Evolutionary conservation across 352 stramenopile species (phyloP), one percentile per base, ranked within the genome.

Genomic region (Phytopythium kandeliae): DNA sequence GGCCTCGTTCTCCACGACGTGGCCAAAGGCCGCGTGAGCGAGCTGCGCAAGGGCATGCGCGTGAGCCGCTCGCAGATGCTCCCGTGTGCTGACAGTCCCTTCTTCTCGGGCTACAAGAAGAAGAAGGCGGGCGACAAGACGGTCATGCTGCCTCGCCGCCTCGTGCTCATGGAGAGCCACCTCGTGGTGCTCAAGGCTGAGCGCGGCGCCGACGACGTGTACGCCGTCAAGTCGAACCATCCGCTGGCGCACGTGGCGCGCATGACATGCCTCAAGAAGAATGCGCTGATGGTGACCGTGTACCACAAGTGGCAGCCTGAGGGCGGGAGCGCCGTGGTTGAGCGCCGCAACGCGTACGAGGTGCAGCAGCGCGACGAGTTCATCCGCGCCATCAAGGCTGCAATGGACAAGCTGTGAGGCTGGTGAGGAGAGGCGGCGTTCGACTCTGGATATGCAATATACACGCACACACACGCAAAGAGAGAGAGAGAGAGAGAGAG

Each of bases 191-290:
- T 94, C 45, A 86, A 86, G 57, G 65, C 78, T 15, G 78, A 86
- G 28, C 77, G 74, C 37, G 80, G 76, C 26, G 65, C 85, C 31
- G 80, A 89, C 28, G 83, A 89, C 57, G 51, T 91, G 33, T 90
- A 85, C 55, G 46, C 70, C 11, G 78, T 94, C 45, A 91, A 91
- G 52, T 89, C 75, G 13, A 87, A 73, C 44, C 84, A 95, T 54
- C 53, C 73, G 26, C 58, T 95, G 40, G 67, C 67, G 22, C 78
- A 92, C 54, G 61, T 95, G 26, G 72, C 63, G 24, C 76, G 84
- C 53, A 95, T 95, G 81, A 95, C 84, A 42, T 92, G 78, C 57
- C 63, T 92, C 55, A 95, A 92, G 63, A 95, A 95, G 66, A 95
- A 92, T 35, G 78, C 79, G 21, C 67, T 92, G 37, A 89, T 92